Base-by-base conservation (phyloP, 352 stramenopile genomes). In the Pythium dissimile region DNA sequence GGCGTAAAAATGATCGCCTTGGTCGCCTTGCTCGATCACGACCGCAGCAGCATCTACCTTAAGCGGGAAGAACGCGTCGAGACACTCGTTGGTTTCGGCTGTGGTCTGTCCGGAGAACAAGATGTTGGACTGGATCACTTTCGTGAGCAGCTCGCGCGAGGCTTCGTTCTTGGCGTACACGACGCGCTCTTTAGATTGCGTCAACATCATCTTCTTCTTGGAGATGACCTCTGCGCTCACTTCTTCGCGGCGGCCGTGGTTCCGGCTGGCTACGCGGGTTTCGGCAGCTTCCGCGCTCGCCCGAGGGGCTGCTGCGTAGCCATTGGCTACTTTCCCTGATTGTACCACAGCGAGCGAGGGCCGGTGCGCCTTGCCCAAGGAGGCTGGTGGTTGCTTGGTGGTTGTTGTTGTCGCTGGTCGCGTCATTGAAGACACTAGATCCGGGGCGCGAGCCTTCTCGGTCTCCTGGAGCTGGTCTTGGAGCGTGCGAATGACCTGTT, bases 1-100 rank as follows among this genome's bases (percentile, higher is more conserved):
- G 2, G 72, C 75, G 53, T 89, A 92, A 54, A 92, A 92, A 28
- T 92, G 82, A 26, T 92, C 83, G 12, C 83, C 83, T 57, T 89
- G 80, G 11, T 83, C 69, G 34, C 83, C 80, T 54, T 92, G 80
- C 9, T 72, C 64, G 48, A 92, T 89, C 24, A 92, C 78, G 1
- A 80, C 35, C 13, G 73, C 62, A 2, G 76, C 77, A 0, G 70
- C 31, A 2, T 65, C 55, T 5, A 66, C 70, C 10, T 71, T 67
- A 67, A 86, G 84, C 2, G 76, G 75, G 54, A 86, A 82, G 51
- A 92, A 92, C 1, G 83, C 74, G 45, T 90, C 80, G 24, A 92
- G 75, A 41, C 83, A 92, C 38, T 90, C 80, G 13, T 60, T 56
- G 21, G 79, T 66, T 59, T 92, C 83, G 1, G 62, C 62, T 10